Base-by-base conservation (phyloP, 2,329 filamentous ascomycete species). In the Fusarium miscanthi region DNA sequence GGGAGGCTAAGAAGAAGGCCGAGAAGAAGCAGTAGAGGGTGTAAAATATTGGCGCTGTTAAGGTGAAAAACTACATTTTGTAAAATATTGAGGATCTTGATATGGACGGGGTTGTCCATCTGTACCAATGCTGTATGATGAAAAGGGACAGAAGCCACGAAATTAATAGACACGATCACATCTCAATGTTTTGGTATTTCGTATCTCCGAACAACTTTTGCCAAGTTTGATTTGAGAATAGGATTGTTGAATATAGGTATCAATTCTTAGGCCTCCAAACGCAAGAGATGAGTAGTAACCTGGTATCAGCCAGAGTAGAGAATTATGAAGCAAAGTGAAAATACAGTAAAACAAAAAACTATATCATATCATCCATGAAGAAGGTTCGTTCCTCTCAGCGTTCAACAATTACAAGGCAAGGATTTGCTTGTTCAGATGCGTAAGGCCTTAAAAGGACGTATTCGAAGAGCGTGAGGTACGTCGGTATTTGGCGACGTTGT, bases 81-180 rank as follows among this genome's bases (percentile, higher is more conserved):
- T 77, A 76, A 76, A 61, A 74, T 74, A 65, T 56, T 27, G 54
- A 54, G 57, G 59, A 73, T 70, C 53, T 67, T 59, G 67, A 62
- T 58, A 67, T 59, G 73, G 37, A 59, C 46, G 59, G 53, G 51
- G 60, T 60, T 64, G 59, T 67, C 66, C 64, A 61, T 67, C 62
- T 78, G 76, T 77, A 76, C 64, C 72, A 77, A 78, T 49, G 68
- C 45, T 78, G 68, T 78, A 76, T 73, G 63, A 77, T 70, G 74
- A 76, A 31, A 59, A 52, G 46, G 51, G 42, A 58, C 49, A 72
- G 60, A 75, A 66, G 65, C 63, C 52, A 70, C 59, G 52, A 59
- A 60, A 65, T 72, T 76, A 77, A 77, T 78, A 75, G 66, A 78
- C 59, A 66, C 49, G 58, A 77, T 76, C 76, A 69, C 76, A 78